Evolutionary conservation across 129 eudicot species (phyloP), one percentile per base, ranked within the genome.

Genomic region (Flaveria brownii): DNA sequence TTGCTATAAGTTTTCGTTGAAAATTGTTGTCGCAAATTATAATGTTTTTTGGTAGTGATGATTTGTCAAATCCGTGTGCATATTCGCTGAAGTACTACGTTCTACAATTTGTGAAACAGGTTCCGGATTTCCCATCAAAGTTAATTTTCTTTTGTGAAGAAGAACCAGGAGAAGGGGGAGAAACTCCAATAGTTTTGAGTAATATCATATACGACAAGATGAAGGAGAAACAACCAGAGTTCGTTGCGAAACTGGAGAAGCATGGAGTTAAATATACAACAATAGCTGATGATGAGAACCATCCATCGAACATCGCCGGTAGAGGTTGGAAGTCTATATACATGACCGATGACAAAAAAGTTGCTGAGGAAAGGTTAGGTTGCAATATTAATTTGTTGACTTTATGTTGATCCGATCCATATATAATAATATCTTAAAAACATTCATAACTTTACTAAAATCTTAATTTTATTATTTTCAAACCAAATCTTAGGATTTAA

Each of bases 81-180:
- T 26, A 16, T 28, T n/a, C 17, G 1, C 5, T 63, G 46, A 33
- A 16, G 30, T 36, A 36, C 41, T 36, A 36, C 41, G 41, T 64
- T 36, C 0, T 12, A 1, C 11, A 72, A 70, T 20, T 22, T 51
- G 12, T 42, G 9, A 25, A 13, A 52, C 76, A 84, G 92, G 86
- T 80, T 66, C 23, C 66, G 9, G 23, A 66, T 28, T 76, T 9
- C 13, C 81, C 74, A 0, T 64, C 73, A 33, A 77, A 77, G 65
- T 20, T 77, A 13, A 52, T 77, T 70, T 77, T 77, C 75, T 77
- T 52, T 52, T 77, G 81, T 3, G 74, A 77, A 52, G 81, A 66
- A 67, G 74, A 67, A 41, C 81, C 81, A 15, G 81, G 45, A 77
- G 41, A 30, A 2, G 81, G 75, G 10, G 81, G 81, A 41, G 74